A percentile compares a stretch with the other conserved stretches of the same genome.
phyloP scores from a whole-genome alignment of 2,329 filamentous ascomycete species.

The Cordyceps javanica region DNA sequence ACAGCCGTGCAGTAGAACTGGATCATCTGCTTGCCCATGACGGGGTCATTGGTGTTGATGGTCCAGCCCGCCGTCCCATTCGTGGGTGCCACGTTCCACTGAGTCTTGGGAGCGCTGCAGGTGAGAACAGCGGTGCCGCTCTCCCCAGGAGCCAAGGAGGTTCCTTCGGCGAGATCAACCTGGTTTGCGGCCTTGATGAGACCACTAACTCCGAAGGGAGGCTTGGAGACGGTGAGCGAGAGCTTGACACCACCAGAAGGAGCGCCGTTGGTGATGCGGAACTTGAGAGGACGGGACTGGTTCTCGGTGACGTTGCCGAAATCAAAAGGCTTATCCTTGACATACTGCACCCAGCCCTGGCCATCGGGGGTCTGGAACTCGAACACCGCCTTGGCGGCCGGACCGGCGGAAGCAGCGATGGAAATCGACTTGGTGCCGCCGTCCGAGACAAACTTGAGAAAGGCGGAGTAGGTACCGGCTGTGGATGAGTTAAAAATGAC shows the following conservation, averaged over 20 bases:
- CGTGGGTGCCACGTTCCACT: constrained; percentile 50
- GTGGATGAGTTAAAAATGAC: constrained; percentile 41
- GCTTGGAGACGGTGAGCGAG: constrained; percentile 54
- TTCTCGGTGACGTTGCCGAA: constrained; percentile 53
- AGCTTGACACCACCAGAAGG: constrained; percentile 38
- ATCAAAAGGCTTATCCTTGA: constrained; percentile 37
- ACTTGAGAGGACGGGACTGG: constrained; percentile 37
- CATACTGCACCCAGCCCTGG: constrained; percentile 43
- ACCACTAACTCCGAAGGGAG: constrained; percentile 49
- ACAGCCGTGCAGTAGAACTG: constrained; percentile 47
- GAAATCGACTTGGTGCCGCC: constrained; percentile 44
- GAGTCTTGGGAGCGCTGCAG: constrained; percentile 49
- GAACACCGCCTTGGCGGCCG: constrained; percentile 41
- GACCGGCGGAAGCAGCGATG: constrained; percentile 43
- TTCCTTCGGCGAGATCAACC: constrained; percentile 53
- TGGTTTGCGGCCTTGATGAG: constrained; percentile 49
- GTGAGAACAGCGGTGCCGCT: constrained; percentile 46
- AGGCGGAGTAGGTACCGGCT: constrained; percentile 44
- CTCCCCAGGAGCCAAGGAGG: constrained; percentile 40
- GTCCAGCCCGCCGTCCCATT: constrained; percentile 45
- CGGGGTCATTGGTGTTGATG: constrained; percentile 50
- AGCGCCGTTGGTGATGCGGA: constrained; percentile 49
- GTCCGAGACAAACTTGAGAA: constrained; percentile 39
- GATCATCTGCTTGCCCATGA: constrained; percentile 45
- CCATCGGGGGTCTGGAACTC: constrained; percentile 50